Base-by-base conservation (phyloP, 345 rosid genomes). In the Citrus hindsii region DNA sequence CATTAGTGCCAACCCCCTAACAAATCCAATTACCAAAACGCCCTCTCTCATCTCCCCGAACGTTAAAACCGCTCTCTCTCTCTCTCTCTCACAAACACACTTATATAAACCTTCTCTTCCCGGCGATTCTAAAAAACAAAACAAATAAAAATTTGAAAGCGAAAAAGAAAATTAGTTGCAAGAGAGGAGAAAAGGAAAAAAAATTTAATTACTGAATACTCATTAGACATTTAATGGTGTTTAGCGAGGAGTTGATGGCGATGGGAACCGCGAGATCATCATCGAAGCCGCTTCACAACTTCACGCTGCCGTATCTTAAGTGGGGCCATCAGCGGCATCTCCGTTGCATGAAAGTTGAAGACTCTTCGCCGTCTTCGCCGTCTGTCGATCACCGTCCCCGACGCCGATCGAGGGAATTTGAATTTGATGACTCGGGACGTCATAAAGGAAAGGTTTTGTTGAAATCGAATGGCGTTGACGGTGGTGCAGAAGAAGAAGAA, bases 321-420 rank as follows among this genome's bases (percentile, higher is more conserved):
- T 91, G 92, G 91, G 91, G 91, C 1, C 69, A 58, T 66, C 91
- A 85, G 84, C 74, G 80, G 25, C 65, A 79, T 71, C 80, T 89
- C 14, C 79, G 85, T 58, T 88, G 94, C 76, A 77, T 83, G 85
- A 89, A 86, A 62, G 53, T 68, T 14, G 84, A 77, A 1, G 80
- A 79, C 32, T 71, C 71, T 27, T 69, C 77, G 24, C 80, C 33
- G 59, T 71, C 71, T 27, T 69, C 77, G 28, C 80, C 33, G 53
- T 60, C 64, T 70, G 79, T 35, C 62, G 86, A 85, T 75, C 86
- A 76, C 70, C 82, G 77, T 27, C 83, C 40, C 12, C 80, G 84
- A 48, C 83, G 76, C 18, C 86, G 86, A 77, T 83, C 87, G 58
- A 53, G 21, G 58, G 58, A 53, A 53, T 53, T 53, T 53, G 46